A percentile compares a stretch with the other conserved stretches of the same genome.
phyloP scores from a whole-genome alignment of 2,329 filamentous ascomycete genomes.

The Phyllachora maydis region DNA sequence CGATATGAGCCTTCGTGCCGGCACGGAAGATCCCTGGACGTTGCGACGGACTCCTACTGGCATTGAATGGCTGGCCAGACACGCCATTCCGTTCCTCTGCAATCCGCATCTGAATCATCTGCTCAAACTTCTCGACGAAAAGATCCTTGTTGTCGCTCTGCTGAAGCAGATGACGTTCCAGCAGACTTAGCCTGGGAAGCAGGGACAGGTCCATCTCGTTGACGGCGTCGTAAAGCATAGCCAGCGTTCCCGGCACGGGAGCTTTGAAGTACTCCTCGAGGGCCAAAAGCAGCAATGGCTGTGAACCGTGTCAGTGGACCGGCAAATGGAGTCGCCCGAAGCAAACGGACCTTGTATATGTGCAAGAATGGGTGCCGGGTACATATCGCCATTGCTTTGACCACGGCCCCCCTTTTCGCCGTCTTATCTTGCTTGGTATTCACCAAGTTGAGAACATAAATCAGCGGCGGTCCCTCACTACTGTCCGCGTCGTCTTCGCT shows the following conservation, averaged over 20 bases:
- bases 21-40: constrained; percentile 31
- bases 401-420: constrained; percentile 79
- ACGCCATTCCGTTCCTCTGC: constrained; percentile 34
- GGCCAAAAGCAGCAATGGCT: constrained; percentile 77
- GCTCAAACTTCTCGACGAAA: constrained; percentile 93
- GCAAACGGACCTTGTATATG: constrained; percentile 64
- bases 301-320: no score
- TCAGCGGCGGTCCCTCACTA: constrained; percentile 70
- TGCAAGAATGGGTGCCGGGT: constrained; percentile 93
- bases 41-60: constrained; percentile 24
- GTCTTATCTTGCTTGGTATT: constrained; percentile 95
- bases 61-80: constrained; percentile 20
- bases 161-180: constrained; percentile 74
- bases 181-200: constrained; percentile 64
- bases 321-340: neutral
- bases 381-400: constrained; percentile 98
- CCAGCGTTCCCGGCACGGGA: constrained; percentile 70
- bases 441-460: constrained; percentile 93
- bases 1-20: constrained; percentile 40
- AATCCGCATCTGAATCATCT: constrained; percentile 72
- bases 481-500: constrained; percentile 44
- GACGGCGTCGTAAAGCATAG: constrained; percentile 75
- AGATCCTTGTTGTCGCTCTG: constrained; percentile 87
- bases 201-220: constrained; percentile 94
- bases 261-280: constrained; percentile 94